Base-by-base conservation (phyloP, 257 asterid genomes). In the Primulina huaijiensis region DNA sequence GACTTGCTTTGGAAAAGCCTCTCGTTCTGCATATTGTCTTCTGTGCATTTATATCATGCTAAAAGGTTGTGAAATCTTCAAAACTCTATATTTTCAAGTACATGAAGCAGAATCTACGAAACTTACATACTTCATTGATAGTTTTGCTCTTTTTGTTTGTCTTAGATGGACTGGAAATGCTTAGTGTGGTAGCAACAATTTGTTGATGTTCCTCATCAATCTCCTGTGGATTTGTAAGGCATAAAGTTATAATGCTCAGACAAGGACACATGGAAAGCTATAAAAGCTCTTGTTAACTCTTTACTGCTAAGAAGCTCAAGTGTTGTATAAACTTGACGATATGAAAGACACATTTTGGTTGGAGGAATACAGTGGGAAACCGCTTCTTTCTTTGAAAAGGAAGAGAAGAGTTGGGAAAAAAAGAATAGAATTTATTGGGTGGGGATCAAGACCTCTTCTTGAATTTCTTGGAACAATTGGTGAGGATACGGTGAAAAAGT, bases 391-490 rank as follows among this genome's bases (percentile, higher is more conserved):
- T 59, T 60, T 58, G 72, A 89, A 84, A 82, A 88, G 90, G 78
- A 93, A 85, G 80, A 86, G 92, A 79, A 83, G 77, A 75, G 73
- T 74, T 27, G 80, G 76, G 66, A 75, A 72, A 40, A 88, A 79
- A 66, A 86, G 62, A 78, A 37, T 86, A 27, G 90, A 89, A 84
- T 93, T 83, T 70, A 52, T 80, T 73, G 86, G 89, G 43, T 93
- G 98, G 99, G 96, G 88, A 12, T 93, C 99, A 50, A 86, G 71
- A 79, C 91, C 86, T 29, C 81, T 93, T 17, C 76, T 89, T 69
- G 96, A 90, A 74, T 93, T 93, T 83, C 95, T 93, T 64, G 85
- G 81, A 56, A 85, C 88, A 62, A 77, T 91, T 74, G 96, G 90
- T 63, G 74, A 78, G 84, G 92, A 91, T 78, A 78, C 96, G 58